A percentile compares a stretch with the other conserved stretches of the same genome.
Conservation (phyloP, 2,329 filamentous ascomycete species). For the Colletotrichum eremochloae region DNA sequence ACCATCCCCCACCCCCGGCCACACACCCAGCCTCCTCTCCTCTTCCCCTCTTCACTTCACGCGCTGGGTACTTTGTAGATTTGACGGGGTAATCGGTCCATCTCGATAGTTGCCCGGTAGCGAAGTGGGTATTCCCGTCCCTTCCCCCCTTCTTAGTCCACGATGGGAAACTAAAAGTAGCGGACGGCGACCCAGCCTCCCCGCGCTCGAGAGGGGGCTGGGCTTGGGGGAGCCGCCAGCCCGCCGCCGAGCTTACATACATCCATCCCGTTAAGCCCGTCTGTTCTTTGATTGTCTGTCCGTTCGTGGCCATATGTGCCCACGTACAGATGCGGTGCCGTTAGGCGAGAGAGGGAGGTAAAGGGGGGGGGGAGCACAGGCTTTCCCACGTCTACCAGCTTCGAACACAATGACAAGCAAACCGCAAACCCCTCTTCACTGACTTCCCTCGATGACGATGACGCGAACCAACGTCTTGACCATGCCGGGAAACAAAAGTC, state of each 20-base stretch:
- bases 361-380: background rate
- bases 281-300: background rate
- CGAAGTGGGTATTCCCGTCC: background rate
- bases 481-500: background rate
- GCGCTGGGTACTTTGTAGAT: background rate
- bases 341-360: background rate
- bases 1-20: background rate
- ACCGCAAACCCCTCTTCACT: too few species aligned
- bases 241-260: too few species aligned
- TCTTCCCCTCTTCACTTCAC: background rate
- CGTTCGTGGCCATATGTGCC: background rate
- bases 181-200: background rate
- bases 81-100: background rate
- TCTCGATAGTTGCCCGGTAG: slow-evolving; percentile 2
- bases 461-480: background rate
- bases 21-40: background rate
- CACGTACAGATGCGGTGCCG: background rate
- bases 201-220: background rate
- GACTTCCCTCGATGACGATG: background rate
- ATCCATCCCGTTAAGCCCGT: background rate
- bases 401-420: background rate
- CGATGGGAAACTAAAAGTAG: background rate
- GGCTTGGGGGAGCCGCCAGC: background rate
- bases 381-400: background rate
- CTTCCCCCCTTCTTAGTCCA: background rate